Conservation (phyloP, 805 yeast species). For the Jamesozyma jinghongensis region DNA sequence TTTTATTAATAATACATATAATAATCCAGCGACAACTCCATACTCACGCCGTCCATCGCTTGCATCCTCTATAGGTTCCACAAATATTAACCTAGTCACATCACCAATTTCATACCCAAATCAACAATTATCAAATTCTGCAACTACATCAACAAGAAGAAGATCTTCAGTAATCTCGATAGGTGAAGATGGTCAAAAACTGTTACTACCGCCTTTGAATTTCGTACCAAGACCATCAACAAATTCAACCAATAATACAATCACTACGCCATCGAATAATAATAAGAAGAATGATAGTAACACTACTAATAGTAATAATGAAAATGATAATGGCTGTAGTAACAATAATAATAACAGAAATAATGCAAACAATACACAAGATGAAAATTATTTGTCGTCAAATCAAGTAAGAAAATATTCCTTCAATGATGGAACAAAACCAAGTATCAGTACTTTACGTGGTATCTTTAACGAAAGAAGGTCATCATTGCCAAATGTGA, state of each 20-base stretch:
- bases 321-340: too few relatives aligned
- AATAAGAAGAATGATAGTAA: too few relatives aligned
- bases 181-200: constrained; percentile 10
- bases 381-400: neutral
- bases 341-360: too few relatives aligned
- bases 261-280: too few relatives aligned
- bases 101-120: constrained; percentile 5
- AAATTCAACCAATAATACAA: neutral
- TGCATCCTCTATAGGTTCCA: constrained; percentile 2
- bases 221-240: constrained; percentile 6
- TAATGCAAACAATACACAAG: neutral
- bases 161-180: constrained; percentile 9
- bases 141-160: constrained; percentile 5
- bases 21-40: neutral
- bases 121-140: neutral
- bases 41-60: constrained; percentile 2
- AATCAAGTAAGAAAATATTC: constrained; percentile 3
- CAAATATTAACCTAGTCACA: constrained; percentile 5
- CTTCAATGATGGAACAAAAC: neutral
- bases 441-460: too few relatives aligned
- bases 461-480: constrained; percentile 1
- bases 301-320: too few relatives aligned
- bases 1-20: neutral
- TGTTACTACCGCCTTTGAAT: constrained; percentile 10
- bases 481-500: constrained; percentile 1